Evolutionary conservation across 1,284 basidiomycete species (phyloP).

Genomic region (Ustilago crameri): DNA sequence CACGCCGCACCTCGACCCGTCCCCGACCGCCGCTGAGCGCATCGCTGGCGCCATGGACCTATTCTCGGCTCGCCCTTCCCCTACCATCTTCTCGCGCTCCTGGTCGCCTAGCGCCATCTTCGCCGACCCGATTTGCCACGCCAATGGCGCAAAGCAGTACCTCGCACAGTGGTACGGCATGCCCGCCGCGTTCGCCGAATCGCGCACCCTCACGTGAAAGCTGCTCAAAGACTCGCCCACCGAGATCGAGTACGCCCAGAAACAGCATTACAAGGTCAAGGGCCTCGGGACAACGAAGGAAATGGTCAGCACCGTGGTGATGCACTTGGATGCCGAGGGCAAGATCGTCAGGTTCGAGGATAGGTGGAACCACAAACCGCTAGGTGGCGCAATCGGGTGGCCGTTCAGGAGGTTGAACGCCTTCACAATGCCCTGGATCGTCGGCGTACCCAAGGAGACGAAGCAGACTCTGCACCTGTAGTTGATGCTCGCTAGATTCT

Average conservation of each 20-base stretch:
- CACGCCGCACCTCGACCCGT: slow-evolving; percentile 8
- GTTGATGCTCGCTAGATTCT: not conserved
- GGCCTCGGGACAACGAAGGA: slow-evolving; percentile 72
- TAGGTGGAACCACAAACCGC: slow-evolving; percentile 71
- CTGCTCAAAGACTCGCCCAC: slow-evolving; percentile 72
- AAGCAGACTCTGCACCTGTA: slow-evolving; percentile 8
- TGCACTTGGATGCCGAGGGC: slow-evolving; percentile 75
- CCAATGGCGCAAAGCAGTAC: slow-evolving; percentile 21
- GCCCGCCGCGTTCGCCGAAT: slow-evolving; percentile 74
- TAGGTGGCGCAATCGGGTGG: slow-evolving; percentile 15
- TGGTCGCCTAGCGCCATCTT: slow-evolving; percentile 75
- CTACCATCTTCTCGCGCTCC: slow-evolving; percentile 74
- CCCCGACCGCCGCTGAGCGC: slow-evolving; percentile 4
- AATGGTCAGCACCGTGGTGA: slow-evolving; percentile 75
- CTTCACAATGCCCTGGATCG: slow-evolving; percentile 15
- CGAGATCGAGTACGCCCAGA: slow-evolving; percentile 75
- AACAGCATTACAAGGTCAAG: slow-evolving; percentile 73
- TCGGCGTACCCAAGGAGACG: slow-evolving; percentile 23
- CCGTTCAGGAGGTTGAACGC: slow-evolving; percentile 41
- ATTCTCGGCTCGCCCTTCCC: slow-evolving; percentile 74
- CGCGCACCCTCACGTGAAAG: slow-evolving; percentile 72
- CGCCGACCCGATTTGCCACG: slow-evolving; percentile 70
- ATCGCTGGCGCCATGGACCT: slow-evolving; percentile 67
- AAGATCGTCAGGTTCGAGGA: slow-evolving; percentile 75
- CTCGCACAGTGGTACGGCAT: slow-evolving; percentile 74